Conservation (phyloP, 192 early-diverging fungal genomes). For the Umbelopsis vinacea region DNA sequence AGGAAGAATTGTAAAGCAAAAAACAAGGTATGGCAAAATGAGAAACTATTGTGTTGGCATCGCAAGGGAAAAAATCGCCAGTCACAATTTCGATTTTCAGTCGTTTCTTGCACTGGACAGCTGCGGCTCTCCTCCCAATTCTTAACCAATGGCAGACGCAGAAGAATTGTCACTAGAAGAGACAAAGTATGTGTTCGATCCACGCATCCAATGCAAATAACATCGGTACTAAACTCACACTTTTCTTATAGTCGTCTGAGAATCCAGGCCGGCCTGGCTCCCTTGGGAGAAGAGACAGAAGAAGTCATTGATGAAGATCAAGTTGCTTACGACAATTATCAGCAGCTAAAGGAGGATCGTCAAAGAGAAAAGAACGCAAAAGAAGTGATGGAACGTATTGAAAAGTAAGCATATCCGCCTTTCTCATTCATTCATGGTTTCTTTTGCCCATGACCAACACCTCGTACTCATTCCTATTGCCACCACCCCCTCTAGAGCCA, state of each 20-base stretch:
- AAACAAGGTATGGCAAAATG: not conserved
- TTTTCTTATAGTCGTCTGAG: conserved; percentile 51
- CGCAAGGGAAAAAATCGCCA: not conserved
- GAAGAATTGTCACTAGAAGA: conserved; percentile 54
- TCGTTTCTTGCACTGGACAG: too few relatives aligned
- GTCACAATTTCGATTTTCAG: not conserved
- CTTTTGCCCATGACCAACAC: too few relatives aligned
- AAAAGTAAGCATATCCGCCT: conserved; percentile 46
- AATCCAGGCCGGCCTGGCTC: conserved; percentile 54
- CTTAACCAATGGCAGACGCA: conserved; percentile 28
- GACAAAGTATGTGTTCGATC: conserved; percentile 48
- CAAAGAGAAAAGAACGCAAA: conserved; percentile 53
- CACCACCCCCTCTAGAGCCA: conserved; percentile 43
- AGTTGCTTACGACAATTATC: conserved; percentile 62
- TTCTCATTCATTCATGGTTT: conserved; percentile 15
- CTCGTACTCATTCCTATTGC: too few relatives aligned
- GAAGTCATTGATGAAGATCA: conserved; percentile 41
- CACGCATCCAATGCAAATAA: too few relatives aligned
- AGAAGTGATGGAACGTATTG: conserved; percentile 55
- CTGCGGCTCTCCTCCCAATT: not conserved
- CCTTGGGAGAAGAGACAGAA: conserved; percentile 43
- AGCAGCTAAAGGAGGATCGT: conserved; percentile 53
- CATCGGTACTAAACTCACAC: not conserved
- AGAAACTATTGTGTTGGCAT: too few relatives aligned
- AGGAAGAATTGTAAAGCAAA: not conserved